Conservation (phyloP, 2,329 filamentous ascomycete species). For the Sporothrix mexicana region DNA sequence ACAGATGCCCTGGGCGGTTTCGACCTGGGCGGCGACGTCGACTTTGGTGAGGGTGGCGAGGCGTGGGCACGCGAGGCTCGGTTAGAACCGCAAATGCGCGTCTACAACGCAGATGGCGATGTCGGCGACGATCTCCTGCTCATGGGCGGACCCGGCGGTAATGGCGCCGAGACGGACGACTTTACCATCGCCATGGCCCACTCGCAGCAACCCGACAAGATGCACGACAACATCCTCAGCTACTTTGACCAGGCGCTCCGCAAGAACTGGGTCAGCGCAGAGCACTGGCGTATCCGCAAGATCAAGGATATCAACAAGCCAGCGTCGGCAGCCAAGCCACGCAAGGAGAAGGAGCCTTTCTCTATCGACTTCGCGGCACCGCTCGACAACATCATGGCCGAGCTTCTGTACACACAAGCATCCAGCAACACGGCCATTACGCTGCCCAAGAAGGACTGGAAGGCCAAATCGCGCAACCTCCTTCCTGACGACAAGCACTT, state of each 20-base stretch:
- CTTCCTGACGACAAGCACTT: conserved; percentile 98
- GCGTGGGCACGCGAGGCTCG: conserved; percentile 93
- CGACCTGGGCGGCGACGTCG: conserved; percentile 72
- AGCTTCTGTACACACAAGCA: conserved; percentile 81
- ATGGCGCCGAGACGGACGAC: conserved; percentile 60
- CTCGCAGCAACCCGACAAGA: conserved; percentile 66
- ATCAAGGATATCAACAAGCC: conserved; percentile 70
- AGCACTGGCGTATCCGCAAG: conserved; percentile 95
- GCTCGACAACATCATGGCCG: conserved; percentile 71
- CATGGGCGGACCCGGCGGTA: conserved; percentile 40
- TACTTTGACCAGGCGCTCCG: conserved; percentile 97
- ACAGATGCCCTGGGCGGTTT: conserved; percentile 78
- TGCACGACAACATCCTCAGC: conserved; percentile 91
- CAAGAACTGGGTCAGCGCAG: conserved; percentile 98
- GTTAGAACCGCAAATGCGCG: conserved; percentile 81
- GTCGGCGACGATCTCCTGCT: conserved; percentile 61
- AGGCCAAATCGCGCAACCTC: conserved; percentile 88
- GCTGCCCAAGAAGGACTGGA: conserved; percentile 93
- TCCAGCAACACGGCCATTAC: conserved; percentile 80
- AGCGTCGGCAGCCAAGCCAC: conserved; percentile 55
- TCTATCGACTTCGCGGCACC: conserved; percentile 87
- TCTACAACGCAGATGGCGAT: conserved; percentile 70
- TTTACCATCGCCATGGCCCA: conserved; percentile 83
- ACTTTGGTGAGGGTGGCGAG: conserved; percentile 95
- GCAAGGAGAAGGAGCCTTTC: conserved; percentile 96